A percentile compares a stretch with the other conserved stretches of the same genome.
Evolutionary conservation across 495 filamentous ascomycete species (phyloP).

Genomic region (Pyrenula massariospora): DNA sequence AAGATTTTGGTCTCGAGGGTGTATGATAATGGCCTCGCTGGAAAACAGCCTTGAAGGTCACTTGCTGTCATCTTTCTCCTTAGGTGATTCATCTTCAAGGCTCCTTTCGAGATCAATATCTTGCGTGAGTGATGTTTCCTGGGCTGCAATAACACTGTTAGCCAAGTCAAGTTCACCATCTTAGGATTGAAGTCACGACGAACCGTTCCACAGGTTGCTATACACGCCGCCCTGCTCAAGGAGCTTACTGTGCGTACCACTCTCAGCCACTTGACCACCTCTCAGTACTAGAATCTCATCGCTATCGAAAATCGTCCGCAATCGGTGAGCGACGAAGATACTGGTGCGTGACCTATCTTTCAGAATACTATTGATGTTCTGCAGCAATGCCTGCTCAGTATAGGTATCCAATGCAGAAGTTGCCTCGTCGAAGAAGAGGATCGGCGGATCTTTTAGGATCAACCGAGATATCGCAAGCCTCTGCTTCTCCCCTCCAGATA

Average conservation of each 20-base stretch:
- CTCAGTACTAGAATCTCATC: conserved; percentile 88
- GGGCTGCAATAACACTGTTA: conserved; percentile 19
- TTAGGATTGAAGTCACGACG: conserved; percentile 14
- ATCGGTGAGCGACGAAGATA: conserved; percentile 84
- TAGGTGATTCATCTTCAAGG: background rate
- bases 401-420: conserved; percentile 93
- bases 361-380: conserved; percentile 89
- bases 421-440: conserved; percentile 96
- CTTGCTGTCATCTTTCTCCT: background rate
- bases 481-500: conserved; percentile 94
- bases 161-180: conserved; percentile 1
- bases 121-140: conserved; percentile 30
- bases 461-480: conserved; percentile 77
- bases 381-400: conserved; percentile 82
- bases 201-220: conserved; percentile 81
- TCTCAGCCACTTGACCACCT: conserved; percentile 72
- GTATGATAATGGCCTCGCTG: no score
- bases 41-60: background rate
- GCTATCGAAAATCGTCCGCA: conserved; percentile 89
- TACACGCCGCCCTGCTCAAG: conserved; percentile 75
- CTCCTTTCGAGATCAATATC: conserved; percentile 18
- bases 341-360: conserved; percentile 82
- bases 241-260: conserved; percentile 73
- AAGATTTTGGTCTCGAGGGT: no score
- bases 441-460: conserved; percentile 80